phyloP scores from a whole-genome alignment of 2,329 filamentous ascomycete species.

The Dothistroma pini region DNA sequence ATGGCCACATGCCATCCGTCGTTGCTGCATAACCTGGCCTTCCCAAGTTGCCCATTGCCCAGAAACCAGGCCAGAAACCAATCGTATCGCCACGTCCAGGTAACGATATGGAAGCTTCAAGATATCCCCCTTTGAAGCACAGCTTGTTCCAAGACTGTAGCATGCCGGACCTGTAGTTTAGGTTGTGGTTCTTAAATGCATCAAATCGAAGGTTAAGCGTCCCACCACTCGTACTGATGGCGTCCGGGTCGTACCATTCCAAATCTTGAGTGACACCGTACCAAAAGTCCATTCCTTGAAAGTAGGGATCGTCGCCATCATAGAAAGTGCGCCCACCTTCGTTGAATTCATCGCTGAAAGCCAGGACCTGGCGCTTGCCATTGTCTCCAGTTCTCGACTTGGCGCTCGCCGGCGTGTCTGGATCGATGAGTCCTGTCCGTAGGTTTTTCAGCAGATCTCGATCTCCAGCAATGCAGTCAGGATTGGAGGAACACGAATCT shows the following conservation, averaged over 20 bases:
- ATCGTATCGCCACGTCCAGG: slow-evolving; percentile 63
- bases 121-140: slow-evolving; percentile 64
- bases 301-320: slow-evolving; percentile 56
- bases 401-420: slow-evolving; percentile 48
- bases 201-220: slow-evolving; percentile 60
- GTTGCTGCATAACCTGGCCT: slow-evolving; percentile 66
- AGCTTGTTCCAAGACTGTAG: slow-evolving; percentile 52
- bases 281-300: slow-evolving; percentile 52
- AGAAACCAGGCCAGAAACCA: slow-evolving; percentile 73
- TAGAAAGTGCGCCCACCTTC: slow-evolving; percentile 52
- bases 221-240: slow-evolving; percentile 32
- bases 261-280: slow-evolving; percentile 52
- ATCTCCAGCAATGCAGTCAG: slow-evolving; percentile 46
- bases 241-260: slow-evolving; percentile 53
- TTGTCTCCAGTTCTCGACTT: slow-evolving; percentile 46
- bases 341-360: slow-evolving; percentile 58
- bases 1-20: slow-evolving; percentile 71
- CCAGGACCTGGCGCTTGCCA: slow-evolving; percentile 46
- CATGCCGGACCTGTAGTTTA: slow-evolving; percentile 51
- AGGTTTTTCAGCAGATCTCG: slow-evolving; percentile 58
- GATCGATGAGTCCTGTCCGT: slow-evolving; percentile 52
- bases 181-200: slow-evolving; percentile 59
- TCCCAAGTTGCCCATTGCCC: slow-evolving; percentile 71
- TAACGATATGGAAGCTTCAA: slow-evolving; percentile 68
- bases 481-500: slow-evolving; percentile 41